Conservation (phyloP, 495 filamentous ascomycete genomes). For the Penicillium silybi region DNA sequence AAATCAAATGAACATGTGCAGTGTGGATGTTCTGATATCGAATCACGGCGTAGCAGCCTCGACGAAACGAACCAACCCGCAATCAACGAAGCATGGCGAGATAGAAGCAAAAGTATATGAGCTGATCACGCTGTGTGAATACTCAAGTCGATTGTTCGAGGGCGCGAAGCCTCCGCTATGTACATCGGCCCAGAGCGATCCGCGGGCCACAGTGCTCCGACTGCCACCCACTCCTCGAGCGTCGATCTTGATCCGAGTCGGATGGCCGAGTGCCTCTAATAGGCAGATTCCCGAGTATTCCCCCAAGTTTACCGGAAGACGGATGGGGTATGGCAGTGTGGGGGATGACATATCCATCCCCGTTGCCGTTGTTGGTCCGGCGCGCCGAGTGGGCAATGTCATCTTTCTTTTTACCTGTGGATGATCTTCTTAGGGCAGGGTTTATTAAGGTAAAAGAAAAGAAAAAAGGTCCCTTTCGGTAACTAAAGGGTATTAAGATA, state of each 20-base stretch:
- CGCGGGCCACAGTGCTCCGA: slow-evolving; percentile 36
- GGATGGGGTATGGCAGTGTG: background rate
- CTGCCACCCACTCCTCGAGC: background rate
- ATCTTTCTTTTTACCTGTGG: background rate
- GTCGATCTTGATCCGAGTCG: slow-evolving; percentile 18
- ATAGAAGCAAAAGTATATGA: background rate
- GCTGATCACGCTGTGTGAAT: background rate
- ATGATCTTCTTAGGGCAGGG: background rate
- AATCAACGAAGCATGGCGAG: background rate
- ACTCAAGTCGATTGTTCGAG: background rate
- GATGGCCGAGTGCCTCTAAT: slow-evolving; percentile 1
- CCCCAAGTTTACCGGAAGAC: background rate
- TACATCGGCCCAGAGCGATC: slow-evolving; percentile 15
- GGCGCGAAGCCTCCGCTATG: slow-evolving; percentile 8
- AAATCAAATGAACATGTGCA: background rate
- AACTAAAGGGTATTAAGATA: background rate
- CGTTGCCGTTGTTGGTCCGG: slow-evolving; percentile 7
- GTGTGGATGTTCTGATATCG: background rate
- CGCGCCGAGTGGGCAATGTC: slow-evolving; percentile 2
- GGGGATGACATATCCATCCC: background rate
- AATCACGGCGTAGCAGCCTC: background rate
- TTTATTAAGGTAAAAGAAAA: background rate
- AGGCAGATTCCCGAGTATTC: background rate
- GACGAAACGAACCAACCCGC: background rate
- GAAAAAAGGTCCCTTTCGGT: background rate